Evolutionary conservation across 305 asterid species (phyloP).

Genomic region (Fraxinus greggii): DNA sequence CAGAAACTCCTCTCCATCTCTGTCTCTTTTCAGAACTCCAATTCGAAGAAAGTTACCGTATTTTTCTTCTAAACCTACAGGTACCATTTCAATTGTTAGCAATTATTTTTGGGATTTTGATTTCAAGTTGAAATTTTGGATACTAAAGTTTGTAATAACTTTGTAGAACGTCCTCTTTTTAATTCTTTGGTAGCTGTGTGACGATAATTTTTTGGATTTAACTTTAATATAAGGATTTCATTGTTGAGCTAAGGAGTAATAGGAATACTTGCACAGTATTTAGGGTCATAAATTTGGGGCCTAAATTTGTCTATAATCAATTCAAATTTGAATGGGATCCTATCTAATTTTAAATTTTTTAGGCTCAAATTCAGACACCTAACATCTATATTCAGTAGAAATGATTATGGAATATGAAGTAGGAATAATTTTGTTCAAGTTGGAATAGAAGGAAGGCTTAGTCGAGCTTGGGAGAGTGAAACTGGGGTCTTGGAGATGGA

Average conservation of each 20-base stretch:
- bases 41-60: constrained; percentile 18
- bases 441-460: neutral
- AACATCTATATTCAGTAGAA: neutral
- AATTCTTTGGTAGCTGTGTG: neutral
- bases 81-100: constrained; percentile 15
- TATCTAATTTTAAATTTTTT: neutral
- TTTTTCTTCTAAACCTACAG: constrained; percentile 25
- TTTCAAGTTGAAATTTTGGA: neutral
- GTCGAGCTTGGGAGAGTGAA: constrained; percentile 1
- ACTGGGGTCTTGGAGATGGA: neutral
- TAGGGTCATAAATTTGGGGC: neutral
- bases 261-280: neutral
- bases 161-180: neutral
- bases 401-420: neutral
- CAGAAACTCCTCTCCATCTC: constrained; percentile 36
- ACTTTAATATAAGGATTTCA: neutral
- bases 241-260: neutral
- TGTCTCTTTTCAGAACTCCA: constrained; percentile 25
- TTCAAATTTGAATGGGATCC: neutral
- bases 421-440: neutral
- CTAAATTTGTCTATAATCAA: neutral
- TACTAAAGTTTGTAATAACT: neutral
- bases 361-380: neutral
- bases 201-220: neutral
- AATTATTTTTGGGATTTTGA: neutral